Evolutionary conservation across 192 early-diverging fungal genomes (phyloP).

Genomic region (Coemansia sp.): DNA sequence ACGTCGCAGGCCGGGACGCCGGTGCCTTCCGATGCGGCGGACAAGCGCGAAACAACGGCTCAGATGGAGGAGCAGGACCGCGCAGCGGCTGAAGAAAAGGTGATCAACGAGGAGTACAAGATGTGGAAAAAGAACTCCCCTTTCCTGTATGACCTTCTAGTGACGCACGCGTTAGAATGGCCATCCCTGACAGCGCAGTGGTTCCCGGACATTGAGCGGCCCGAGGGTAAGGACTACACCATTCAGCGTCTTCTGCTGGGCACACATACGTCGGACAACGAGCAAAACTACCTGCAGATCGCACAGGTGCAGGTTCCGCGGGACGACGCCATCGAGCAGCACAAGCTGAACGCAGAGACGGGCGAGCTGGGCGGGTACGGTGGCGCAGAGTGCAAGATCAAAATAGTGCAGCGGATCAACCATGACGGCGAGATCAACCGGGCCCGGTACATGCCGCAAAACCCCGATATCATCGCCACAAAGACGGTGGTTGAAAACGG

Average conservation of each 20-base stretch:
- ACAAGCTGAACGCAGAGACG: conserved; percentile 73
- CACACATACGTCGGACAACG: conserved; percentile 95
- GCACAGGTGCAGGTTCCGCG: conserved; percentile 86
- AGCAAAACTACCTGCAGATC: conserved; percentile 97
- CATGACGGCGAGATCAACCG: conserved; percentile 98
- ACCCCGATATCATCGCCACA: conserved; percentile 94
- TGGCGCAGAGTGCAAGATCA: conserved; percentile 81
- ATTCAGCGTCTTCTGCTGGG: conserved; percentile 89
- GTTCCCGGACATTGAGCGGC: conserved; percentile 92
- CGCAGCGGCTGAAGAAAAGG: conserved; percentile 68
- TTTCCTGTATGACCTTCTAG: conserved; percentile 96
- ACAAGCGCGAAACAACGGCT: conserved; percentile 21
- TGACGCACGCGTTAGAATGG: conserved; percentile 99
- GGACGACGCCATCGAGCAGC: conserved; percentile 61
- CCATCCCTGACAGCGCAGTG: conserved; percentile 96
- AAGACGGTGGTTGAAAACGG: conserved; percentile 78
- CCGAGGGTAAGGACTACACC: conserved; percentile 87
- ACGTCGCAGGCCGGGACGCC: conserved; percentile 49
- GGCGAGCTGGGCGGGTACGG: conserved; percentile 81
- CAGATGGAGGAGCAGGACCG: conserved; percentile 45
- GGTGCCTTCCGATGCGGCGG: conserved; percentile 36
- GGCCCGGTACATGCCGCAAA: conserved; percentile 96
- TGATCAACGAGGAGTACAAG: conserved; percentile 97
- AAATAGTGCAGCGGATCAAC: conserved; percentile 85
- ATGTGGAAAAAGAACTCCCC: conserved; percentile 99